phyloP scores from a whole-genome alignment of 129 eudicot species.

The Logfia minima region DNA sequence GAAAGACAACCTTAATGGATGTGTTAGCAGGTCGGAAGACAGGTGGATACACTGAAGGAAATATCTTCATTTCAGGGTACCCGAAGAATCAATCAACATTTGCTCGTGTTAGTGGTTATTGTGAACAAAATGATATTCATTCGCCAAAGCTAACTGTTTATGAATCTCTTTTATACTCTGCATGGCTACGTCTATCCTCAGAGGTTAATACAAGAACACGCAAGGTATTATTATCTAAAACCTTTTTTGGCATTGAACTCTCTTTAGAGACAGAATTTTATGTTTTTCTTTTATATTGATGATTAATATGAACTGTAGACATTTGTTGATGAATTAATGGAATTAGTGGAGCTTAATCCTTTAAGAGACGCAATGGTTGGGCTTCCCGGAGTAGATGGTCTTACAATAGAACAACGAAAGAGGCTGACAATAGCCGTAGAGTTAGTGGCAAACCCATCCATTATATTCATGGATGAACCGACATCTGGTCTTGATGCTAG shows the following conservation, averaged over 20 bases:
- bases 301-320: slow-evolving; percentile 3
- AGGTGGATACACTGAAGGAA: slow-evolving; percentile 29
- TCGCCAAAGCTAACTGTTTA: slow-evolving; percentile 29
- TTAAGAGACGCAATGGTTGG: slow-evolving; percentile 20
- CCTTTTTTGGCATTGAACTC: neutral
- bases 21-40: slow-evolving; percentile 26
- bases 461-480: slow-evolving; percentile 33
- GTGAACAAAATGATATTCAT: slow-evolving; percentile 33
- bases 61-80: slow-evolving; percentile 24
- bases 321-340: slow-evolving; percentile 26
- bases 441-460: slow-evolving; percentile 31
- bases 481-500: slow-evolving; percentile 33
- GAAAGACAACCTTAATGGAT: slow-evolving; percentile 32
- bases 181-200: slow-evolving; percentile 26
- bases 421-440: slow-evolving; percentile 26
- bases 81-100: slow-evolving; percentile 28
- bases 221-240: slow-evolving; percentile 10
- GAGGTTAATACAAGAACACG: slow-evolving; percentile 23
- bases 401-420: slow-evolving; percentile 30
- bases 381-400: slow-evolving; percentile 30
- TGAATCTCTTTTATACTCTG: slow-evolving; percentile 29
- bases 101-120: slow-evolving; percentile 32
- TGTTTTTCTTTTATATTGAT: neutral
- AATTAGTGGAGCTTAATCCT: slow-evolving; percentile 31
- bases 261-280: neutral